Evolutionary conservation across 139 green algal genomes (phyloP).

Genomic region (Chlorella ohadii): DNA sequence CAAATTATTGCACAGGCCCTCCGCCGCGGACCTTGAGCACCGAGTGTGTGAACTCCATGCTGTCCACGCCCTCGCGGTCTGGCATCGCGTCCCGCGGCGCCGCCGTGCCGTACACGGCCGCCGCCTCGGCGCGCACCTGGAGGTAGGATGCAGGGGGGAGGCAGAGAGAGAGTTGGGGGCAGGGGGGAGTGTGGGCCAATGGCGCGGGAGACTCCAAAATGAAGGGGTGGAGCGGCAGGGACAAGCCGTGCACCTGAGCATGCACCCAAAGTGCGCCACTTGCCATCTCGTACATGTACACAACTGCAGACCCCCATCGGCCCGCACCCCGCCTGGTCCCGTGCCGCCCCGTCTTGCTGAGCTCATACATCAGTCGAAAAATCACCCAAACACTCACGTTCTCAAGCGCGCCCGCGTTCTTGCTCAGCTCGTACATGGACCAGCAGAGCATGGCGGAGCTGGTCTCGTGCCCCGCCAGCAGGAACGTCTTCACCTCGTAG

Average conservation of each 20-base stretch:
- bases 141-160: neutral
- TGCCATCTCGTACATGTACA: no score
- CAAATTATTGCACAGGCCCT: no score
- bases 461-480: constrained; percentile 96
- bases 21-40: constrained; percentile 82
- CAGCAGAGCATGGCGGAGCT: constrained; percentile 94
- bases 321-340: no score
- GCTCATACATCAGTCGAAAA: neutral
- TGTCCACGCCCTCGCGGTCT: constrained; percentile 60
- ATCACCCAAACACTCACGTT: constrained; percentile 33
- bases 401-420: constrained; percentile 37
- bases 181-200: neutral
- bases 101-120: neutral
- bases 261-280: no score
- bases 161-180: no score
- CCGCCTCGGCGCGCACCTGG: constrained; percentile 24
- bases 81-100: neutral
- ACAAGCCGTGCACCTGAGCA: no score
- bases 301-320: no score
- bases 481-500: constrained; percentile 97
- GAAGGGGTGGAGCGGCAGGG: no score
- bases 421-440: constrained; percentile 82
- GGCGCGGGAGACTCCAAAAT: neutral
- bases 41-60: constrained; percentile 83
- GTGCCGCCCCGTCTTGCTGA: no score